These are phyloP conservation scores for Neltuma alba DNA, from an alignment of 306 rosid genomes.

Conservation along the genomic window DNA sequence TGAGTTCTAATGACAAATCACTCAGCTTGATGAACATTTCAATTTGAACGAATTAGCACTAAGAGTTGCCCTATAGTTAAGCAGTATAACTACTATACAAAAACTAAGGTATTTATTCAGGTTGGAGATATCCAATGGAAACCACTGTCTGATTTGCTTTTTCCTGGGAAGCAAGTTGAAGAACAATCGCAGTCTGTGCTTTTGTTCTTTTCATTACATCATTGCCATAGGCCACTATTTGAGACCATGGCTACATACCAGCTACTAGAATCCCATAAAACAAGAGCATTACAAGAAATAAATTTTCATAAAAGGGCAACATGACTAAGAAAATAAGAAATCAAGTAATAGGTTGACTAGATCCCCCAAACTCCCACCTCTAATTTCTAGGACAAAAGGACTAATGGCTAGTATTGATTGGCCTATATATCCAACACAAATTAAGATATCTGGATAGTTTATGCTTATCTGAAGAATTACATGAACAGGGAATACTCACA, in stretches of 20 bases:
- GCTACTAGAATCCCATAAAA: background rate
- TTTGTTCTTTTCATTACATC: background rate
- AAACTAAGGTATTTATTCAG: background rate
- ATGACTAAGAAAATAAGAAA: background rate
- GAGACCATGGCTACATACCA: background rate
- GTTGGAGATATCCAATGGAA: background rate
- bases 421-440: background rate
- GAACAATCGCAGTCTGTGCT: background rate
- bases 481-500: conserved; percentile 52
- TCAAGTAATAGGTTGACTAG: background rate
- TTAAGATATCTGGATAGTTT: background rate
- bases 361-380: background rate
- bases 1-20: background rate
- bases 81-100: background rate
- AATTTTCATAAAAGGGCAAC: background rate
- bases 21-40: conserved; percentile 8
- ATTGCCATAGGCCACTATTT: background rate
- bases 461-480: background rate
- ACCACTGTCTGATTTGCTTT: background rate
- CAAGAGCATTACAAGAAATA: background rate
- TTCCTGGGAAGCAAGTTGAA: background rate
- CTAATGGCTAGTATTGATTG: background rate
- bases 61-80: background rate
- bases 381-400: background rate
- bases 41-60: background rate